A percentile compares a stretch with the other conserved stretches of the same genome.
phyloP scores from a whole-genome alignment of 2,329 filamentous ascomycete genomes.

The Xylaria sp. region DNA sequence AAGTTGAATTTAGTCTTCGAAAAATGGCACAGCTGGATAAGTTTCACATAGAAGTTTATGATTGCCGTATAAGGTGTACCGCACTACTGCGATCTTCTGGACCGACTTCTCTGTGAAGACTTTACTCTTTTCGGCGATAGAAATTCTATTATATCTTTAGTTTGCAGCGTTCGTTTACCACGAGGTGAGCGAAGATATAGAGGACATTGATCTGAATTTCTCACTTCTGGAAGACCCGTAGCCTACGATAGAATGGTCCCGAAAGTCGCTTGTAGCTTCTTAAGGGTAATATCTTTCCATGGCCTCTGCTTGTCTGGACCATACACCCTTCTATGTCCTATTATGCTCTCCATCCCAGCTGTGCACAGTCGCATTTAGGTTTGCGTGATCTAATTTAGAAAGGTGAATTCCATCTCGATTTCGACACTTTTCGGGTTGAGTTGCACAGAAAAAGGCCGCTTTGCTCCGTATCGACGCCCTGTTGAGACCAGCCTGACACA shows the following conservation, averaged over 20 bases:
- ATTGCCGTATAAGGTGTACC: neutral
- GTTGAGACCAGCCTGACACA: too few species aligned
- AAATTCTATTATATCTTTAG: too few species aligned
- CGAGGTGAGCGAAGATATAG: too few species aligned
- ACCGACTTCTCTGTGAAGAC: neutral
- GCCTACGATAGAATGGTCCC: neutral
- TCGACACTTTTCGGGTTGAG: too few species aligned
- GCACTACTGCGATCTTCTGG: neutral
- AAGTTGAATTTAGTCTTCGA: neutral
- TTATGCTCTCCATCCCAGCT: too few species aligned
- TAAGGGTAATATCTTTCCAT: neutral
- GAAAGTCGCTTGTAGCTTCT: neutral
- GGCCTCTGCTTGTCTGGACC: neutral
- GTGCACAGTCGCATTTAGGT: too few species aligned
- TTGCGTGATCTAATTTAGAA: too few species aligned
- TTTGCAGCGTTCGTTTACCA: too few species aligned
- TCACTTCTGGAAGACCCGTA: too few species aligned
- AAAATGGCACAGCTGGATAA: neutral
- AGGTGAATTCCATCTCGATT: too few species aligned
- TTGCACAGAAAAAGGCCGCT: too few species aligned
- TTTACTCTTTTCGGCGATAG: neutral
- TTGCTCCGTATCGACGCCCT: too few species aligned
- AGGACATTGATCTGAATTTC: neutral
- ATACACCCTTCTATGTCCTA: neutral
- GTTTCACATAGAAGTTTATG: neutral